Evolutionary conservation across 257 asterid genomes (phyloP).

Genomic region (Oldenlandia corymbosa): DNA sequence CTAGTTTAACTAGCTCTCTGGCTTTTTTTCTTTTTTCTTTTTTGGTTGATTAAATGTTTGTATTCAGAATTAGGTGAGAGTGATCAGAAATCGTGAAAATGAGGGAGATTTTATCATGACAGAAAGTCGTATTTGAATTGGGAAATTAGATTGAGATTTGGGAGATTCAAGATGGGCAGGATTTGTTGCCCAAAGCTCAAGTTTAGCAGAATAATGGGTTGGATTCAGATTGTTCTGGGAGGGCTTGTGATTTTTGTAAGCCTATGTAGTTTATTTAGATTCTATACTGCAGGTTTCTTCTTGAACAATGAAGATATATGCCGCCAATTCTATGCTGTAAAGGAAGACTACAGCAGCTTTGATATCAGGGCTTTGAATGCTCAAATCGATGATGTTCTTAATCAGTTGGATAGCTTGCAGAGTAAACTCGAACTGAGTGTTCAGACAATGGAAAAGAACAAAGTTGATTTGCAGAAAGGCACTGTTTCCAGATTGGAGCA

Average conservation of each 20-base stretch:
- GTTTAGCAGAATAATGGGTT: constrained; percentile 59
- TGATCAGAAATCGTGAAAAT: not conserved
- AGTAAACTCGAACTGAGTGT: constrained; percentile 60
- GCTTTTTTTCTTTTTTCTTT: not conserved
- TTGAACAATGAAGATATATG: constrained; percentile 64
- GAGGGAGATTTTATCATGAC: not conserved
- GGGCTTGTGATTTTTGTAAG: constrained; percentile 61
- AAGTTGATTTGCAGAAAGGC: constrained; percentile 22
- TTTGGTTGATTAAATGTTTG: too few species aligned
- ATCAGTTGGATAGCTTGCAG: constrained; percentile 55
- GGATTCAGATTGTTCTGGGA: constrained; percentile 60
- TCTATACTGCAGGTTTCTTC: constrained; percentile 67
- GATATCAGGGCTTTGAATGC: constrained; percentile 41
- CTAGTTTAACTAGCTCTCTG: not conserved
- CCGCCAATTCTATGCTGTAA: constrained; percentile 44
- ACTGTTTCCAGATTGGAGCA: constrained; percentile 45
- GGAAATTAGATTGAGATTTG: not conserved
- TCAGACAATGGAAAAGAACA: constrained; percentile 44
- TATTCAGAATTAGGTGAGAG: not conserved
- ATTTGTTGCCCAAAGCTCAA: constrained; percentile 42
- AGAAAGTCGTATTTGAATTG: not conserved
- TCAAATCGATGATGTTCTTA: constrained; percentile 56
- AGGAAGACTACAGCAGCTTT: constrained; percentile 27
- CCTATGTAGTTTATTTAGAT: constrained; percentile 53
- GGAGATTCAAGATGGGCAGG: constrained; percentile 32